Evolutionary conservation across 345 rosid species (phyloP).

Genomic region (Cardamine chenopodiifolia): DNA sequence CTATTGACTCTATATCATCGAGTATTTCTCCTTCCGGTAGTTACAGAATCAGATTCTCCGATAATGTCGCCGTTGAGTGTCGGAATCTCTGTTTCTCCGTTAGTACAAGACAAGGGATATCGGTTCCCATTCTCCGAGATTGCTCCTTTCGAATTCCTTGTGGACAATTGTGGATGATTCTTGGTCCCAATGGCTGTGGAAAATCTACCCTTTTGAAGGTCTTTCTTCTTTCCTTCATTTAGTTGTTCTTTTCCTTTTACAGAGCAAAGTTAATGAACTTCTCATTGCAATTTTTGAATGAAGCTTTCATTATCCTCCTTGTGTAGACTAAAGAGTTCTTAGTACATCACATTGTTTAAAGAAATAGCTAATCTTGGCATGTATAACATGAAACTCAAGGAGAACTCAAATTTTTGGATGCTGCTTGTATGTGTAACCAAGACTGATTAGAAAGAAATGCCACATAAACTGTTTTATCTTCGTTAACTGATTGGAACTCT

Average conservation of each 20-base stretch:
- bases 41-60: conserved; percentile 51
- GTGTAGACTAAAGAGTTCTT: neutral
- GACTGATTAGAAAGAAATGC: neutral
- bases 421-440: conserved; percentile 1
- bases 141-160: conserved; percentile 77
- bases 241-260: conserved; percentile 1
- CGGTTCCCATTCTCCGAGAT: conserved; percentile 66
- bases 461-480: neutral
- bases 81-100: conserved; percentile 70
- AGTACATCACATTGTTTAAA: neutral
- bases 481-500: conserved; percentile 22
- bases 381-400: neutral
- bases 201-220: conserved; percentile 98
- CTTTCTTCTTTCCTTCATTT: no score
- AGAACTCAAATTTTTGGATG: conserved; percentile 19
- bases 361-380: neutral
- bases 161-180: conserved; percentile 92
- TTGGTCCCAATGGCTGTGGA: conserved; percentile 97
- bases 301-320: neutral
- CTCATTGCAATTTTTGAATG: neutral
- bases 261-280: neutral
- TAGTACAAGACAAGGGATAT: conserved; percentile 53
- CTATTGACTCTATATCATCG: conserved; percentile 42
- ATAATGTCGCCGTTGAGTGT: conserved; percentile 55
- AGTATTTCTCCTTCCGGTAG: conserved; percentile 18